Conservation (phyloP, 2,329 filamentous ascomycete species). For the Curvularia lunata region DNA sequence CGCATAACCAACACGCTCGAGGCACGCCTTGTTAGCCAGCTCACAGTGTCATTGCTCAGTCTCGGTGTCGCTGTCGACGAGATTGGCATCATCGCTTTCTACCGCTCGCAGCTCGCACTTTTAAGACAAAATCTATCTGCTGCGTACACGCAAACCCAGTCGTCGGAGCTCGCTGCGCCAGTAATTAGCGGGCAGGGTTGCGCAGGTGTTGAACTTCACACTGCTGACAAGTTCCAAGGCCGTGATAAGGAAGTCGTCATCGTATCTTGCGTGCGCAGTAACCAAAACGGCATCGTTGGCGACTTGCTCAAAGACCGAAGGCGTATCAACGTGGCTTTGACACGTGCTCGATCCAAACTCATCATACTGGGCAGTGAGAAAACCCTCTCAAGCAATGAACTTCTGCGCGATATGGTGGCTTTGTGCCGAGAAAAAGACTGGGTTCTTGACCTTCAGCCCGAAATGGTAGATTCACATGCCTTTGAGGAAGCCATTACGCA, state of each 20-base stretch:
- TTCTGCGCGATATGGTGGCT: slow-evolving; percentile 76
- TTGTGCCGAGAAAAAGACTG: slow-evolving; percentile 81
- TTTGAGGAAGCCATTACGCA: slow-evolving; percentile 65
- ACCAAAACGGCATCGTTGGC: slow-evolving; percentile 81
- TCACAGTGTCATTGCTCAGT: slow-evolving; percentile 79
- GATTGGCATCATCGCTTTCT: slow-evolving; percentile 96
- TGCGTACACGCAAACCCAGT: slow-evolving; percentile 53
- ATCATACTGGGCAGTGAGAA: slow-evolving; percentile 82
- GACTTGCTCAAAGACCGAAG: slow-evolving; percentile 91
- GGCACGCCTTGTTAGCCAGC: slow-evolving; percentile 75
- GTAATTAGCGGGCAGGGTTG: slow-evolving; percentile 18
- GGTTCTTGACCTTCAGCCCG: slow-evolving; percentile 73
- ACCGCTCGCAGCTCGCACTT: slow-evolving; percentile 87
- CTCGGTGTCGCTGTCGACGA: slow-evolving; percentile 75
- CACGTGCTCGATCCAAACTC: slow-evolving; percentile 88
- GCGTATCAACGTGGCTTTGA: slow-evolving; percentile 94
- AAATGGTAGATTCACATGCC: slow-evolving; percentile 70
- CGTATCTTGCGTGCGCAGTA: slow-evolving; percentile 85
- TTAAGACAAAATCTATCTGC: slow-evolving; percentile 74
- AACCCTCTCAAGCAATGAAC: slow-evolving; percentile 74
- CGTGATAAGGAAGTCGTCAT: slow-evolving; percentile 94
- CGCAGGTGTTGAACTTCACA: slow-evolving; percentile 84
- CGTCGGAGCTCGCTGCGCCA: slow-evolving; percentile 51
- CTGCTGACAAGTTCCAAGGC: slow-evolving; percentile 95
- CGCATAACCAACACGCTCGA: slow-evolving; percentile 90